Evolutionary conservation across 345 rosid genomes (phyloP), one percentile per base, ranked within the genome.

Genomic region (Leavenworthia alabamica): DNA sequence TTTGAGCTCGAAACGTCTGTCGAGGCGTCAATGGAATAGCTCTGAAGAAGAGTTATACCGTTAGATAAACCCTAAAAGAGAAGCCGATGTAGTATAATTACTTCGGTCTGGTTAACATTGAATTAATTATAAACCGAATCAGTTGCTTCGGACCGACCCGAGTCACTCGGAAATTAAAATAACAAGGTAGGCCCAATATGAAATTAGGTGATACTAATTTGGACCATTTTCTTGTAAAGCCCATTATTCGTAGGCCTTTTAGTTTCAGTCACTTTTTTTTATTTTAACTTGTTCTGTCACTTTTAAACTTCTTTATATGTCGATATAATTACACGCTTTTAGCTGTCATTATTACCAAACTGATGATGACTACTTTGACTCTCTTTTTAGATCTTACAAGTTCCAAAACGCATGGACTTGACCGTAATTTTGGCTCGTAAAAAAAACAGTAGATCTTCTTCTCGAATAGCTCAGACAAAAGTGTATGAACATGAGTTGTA

Each of bases 281-380:
- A n/a, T n/a, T 20, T 20, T 1, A 20, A 20, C 22, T 20, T 20
- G 22, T 20, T 20, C 22, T 20, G 22, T 20, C 2, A 20, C 22
- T 20, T 20, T 1, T 20, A 1, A 20, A 20, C 22, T 20, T 51
- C 11, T 29, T 15, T 42, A 64, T 35, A 29, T n/a, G 15, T 5
- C 37, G 27, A 31, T 32, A 68, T 68, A 15, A 68, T 42, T 68
- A 55, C 61, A 68, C 40, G 55, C 73, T 68, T 68, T 68, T 60
- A 26, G 61, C 55, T 35, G 31, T 52, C 67, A 60, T 42, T 51
- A 60, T 60, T 42, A 60, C 39, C 42, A 69, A 61, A 69, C 68
- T 61, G 68, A 54, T n/a, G 22, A 54, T 0, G 48, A 48, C 51
- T 39, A n/a, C 15, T 41, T 17, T 50, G 66, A 58, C 51, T 49